Evolutionary conservation across 2,329 filamentous ascomycete species (phyloP).

Genomic region (Hypoxylon sp.): DNA sequence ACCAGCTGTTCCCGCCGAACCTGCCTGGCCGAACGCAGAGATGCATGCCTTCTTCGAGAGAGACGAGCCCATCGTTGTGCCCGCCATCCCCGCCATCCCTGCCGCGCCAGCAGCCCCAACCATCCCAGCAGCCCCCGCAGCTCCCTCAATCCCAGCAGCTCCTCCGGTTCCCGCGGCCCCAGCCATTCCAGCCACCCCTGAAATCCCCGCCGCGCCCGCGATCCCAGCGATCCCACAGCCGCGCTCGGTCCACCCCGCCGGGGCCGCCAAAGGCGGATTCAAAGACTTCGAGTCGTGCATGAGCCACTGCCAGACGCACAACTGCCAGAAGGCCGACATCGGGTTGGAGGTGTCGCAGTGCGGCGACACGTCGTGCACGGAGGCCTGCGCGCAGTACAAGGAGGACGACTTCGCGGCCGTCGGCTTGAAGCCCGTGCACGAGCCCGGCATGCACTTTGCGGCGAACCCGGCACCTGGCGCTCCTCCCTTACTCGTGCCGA

Average conservation of each 20-base stretch:
- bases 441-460: no score
- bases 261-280: neutral
- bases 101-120: no score
- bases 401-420: neutral
- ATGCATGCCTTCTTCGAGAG: no score
- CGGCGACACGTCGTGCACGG: constrained; percentile 18
- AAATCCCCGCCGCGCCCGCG: no score
- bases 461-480: no score
- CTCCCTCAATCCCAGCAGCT: neutral
- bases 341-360: constrained; percentile 19
- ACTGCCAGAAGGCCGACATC: constrained; percentile 27
- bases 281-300: constrained; percentile 25
- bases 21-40: no score
- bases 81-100: no score
- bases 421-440: neutral
- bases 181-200: no score
- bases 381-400: constrained; percentile 13
- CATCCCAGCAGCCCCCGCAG: neutral
- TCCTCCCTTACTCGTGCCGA: no score
- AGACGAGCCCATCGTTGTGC: no score
- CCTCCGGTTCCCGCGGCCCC: neutral
- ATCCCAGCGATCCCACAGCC: neutral
- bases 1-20: no score
- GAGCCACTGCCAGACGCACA: constrained; percentile 17
- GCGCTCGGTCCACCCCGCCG: neutral